A percentile compares a stretch with the other conserved stretches of the same genome.
These are phyloP conservation scores for Xylaria sp. DNA, from an alignment of 2,329 filamentous ascomycete species.

Conservation along the genomic window DNA sequence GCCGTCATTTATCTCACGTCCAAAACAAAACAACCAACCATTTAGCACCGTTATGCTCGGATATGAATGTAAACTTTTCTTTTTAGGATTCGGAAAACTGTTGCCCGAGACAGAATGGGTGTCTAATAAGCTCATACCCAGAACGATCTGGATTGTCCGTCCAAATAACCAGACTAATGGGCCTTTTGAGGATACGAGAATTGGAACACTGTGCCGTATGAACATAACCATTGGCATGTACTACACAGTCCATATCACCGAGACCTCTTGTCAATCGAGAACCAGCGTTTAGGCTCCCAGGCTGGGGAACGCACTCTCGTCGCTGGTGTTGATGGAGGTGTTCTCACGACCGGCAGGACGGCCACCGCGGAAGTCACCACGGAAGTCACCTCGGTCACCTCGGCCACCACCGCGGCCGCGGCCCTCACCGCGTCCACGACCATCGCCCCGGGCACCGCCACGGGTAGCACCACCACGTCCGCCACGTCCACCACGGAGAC, in stretches of 20 bases:
- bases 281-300: slow-evolving; percentile 61
- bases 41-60: slow-evolving; percentile 43
- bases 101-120: slow-evolving; percentile 37
- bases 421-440: slow-evolving; percentile 53
- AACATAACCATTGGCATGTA: slow-evolving; percentile 36
- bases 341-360: slow-evolving; percentile 55
- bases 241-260: slow-evolving; percentile 30
- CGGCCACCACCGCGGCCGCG: slow-evolving; percentile 58
- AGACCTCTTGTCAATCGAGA: slow-evolving; percentile 27
- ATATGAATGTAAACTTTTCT: slow-evolving; percentile 46
- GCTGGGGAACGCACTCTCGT: slow-evolving; percentile 70
- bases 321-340: slow-evolving; percentile 66
- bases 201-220: slow-evolving; percentile 23
- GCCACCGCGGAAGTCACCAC: slow-evolving; percentile 58
- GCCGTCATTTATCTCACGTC: slow-evolving; percentile 41
- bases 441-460: slow-evolving; percentile 56
- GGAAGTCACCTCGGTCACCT: slow-evolving; percentile 56
- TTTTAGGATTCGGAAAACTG: slow-evolving; percentile 45
- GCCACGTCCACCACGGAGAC: slow-evolving; percentile 65
- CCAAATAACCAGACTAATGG: slow-evolving; percentile 29
- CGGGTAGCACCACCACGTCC: slow-evolving; percentile 61
- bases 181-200: slow-evolving; percentile 34
- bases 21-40: slow-evolving; percentile 39
- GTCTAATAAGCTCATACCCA: slow-evolving; percentile 42
- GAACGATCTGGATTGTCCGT: slow-evolving; percentile 34